These are phyloP conservation scores for Geranium rotundifolium DNA, from an alignment of 345 rosid genomes.

Conservation along the genomic window DNA sequence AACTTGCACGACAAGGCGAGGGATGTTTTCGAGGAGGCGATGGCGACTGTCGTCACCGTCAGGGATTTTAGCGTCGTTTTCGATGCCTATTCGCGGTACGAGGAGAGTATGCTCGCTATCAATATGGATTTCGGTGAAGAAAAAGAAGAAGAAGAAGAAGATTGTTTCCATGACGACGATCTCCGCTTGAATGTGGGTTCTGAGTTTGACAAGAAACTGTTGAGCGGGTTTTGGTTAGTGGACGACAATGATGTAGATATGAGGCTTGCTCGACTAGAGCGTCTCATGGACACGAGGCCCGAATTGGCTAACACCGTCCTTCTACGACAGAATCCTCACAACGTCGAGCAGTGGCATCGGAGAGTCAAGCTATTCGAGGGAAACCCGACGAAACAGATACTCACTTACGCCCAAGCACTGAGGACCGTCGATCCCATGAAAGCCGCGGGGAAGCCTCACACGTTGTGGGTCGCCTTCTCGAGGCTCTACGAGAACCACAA, in stretches of 20 bases:
- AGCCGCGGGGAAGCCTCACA: conserved; percentile 96
- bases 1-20: conserved; percentile 77
- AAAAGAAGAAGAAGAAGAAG: conserved; percentile 39
- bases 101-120: conserved; percentile 62
- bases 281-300: conserved; percentile 72
- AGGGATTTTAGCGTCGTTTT: conserved; percentile 89
- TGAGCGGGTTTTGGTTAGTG: conserved; percentile 74
- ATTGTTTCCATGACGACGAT: conserved; percentile 49
- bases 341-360: conserved; percentile 96
- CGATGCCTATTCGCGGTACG: conserved; percentile 72
- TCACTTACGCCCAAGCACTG: conserved; percentile 90
- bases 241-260: conserved; percentile 80
- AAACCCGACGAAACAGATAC: conserved; percentile 77
- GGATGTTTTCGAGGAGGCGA: conserved; percentile 92
- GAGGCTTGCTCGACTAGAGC: conserved; percentile 72
- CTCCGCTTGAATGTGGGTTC: conserved; percentile 44
- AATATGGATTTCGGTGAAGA: conserved; percentile 56
- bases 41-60: conserved; percentile 85
- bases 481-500: conserved; percentile 76
- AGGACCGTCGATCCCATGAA: conserved; percentile 91
- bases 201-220: conserved; percentile 68
- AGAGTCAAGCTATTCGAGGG: conserved; percentile 88
- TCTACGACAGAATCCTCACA: conserved; percentile 90
- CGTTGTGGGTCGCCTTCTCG: conserved; percentile 87
- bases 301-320: conserved; percentile 90